Evolutionary conservation across 164 flowering plant genomes (phyloP), one percentile per base, ranked within the genome.

Genomic region (Echeveria elegans): DNA sequence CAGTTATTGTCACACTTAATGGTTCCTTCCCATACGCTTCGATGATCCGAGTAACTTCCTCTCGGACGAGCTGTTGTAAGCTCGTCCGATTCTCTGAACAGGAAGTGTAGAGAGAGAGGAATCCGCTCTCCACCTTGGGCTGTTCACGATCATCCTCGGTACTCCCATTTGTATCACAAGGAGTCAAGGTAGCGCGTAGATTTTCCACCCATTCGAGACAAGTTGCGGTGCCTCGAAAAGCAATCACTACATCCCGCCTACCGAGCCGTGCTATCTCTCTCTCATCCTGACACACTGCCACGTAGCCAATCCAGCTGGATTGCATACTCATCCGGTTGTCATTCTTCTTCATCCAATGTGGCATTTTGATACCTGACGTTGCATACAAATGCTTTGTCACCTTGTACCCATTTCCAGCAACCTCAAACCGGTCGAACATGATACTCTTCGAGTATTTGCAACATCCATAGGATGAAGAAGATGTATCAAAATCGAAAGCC

Each of bases 151-250:
- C 2, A 66, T 36, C n/a, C 29, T 29, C 64, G 0, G 56, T 48
- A 31, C 38, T 23, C 69, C 15, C 18, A 43, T 60, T 62, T 23
- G 43, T 10, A 0, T 79, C 78, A 7, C 84, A 41, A 5, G 32
- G 68, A 0, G 90, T 79, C 26, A 88, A 78, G 4, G 81, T 77
- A 53, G 88, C 85, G 0, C 93, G 88, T 21, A 90, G 70, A 66
- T 90, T 90, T 63, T 90, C 95, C 0, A 87, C 71, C 97, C 97
- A 90, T 71, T 90, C 97, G 45, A 87, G 63, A 70, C 88, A 82
- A 2, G 97, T 90, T 59, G 83, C 85, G 1, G 97, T 90, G 14
- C 97, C 97, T 19, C 97, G 52, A 15, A 37, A 81, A 7, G 93
- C 80, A 7, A 90, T 77, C 62, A 88, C 95, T 30, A 90, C 80